These are phyloP conservation scores for Colletotrichum liaoningense DNA, from an alignment of 2,329 filamentous ascomycete genomes.

Conservation along the genomic window DNA sequence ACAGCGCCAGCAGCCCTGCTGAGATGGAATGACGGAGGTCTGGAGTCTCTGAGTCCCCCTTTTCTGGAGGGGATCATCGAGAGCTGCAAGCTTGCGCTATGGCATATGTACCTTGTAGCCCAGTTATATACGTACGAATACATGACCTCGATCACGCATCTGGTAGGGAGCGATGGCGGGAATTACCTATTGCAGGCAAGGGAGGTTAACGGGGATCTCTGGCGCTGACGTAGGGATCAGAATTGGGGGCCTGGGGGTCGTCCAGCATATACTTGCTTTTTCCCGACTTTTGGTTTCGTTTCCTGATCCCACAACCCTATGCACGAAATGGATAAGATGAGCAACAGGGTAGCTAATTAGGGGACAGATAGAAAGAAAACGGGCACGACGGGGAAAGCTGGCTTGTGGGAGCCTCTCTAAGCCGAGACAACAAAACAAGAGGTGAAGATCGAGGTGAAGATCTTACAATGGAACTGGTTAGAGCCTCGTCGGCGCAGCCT, in stretches of 20 bases:
- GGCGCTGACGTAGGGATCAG: not conserved
- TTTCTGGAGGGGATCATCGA: not conserved
- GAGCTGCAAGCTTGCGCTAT: not conserved
- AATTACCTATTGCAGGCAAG: not conserved
- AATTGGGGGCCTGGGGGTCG: not conserved
- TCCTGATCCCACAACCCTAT: not conserved
- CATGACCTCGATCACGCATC: not conserved
- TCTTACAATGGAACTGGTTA: not conserved
- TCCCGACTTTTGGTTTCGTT: not conserved
- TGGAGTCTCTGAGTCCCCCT: not conserved
- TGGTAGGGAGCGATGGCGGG: not conserved
- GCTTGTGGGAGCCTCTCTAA: not conserved
- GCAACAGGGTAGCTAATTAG: not conserved
- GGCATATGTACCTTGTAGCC: too few relatives aligned
- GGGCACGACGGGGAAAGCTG: not conserved
- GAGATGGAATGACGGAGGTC: not conserved
- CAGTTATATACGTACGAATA: not conserved
- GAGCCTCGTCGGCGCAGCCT: not conserved
- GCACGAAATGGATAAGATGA: not conserved
- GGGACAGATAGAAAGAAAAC: not conserved
- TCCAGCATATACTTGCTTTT: not conserved
- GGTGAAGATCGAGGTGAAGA: not conserved
- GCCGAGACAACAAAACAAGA: not conserved
- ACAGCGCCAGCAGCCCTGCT: not conserved
- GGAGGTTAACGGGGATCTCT: not conserved